Evolutionary conservation across 2,329 filamentous ascomycete genomes (phyloP), one percentile per base, ranked within the genome.

Genomic region (Falciphora oryzae): DNA sequence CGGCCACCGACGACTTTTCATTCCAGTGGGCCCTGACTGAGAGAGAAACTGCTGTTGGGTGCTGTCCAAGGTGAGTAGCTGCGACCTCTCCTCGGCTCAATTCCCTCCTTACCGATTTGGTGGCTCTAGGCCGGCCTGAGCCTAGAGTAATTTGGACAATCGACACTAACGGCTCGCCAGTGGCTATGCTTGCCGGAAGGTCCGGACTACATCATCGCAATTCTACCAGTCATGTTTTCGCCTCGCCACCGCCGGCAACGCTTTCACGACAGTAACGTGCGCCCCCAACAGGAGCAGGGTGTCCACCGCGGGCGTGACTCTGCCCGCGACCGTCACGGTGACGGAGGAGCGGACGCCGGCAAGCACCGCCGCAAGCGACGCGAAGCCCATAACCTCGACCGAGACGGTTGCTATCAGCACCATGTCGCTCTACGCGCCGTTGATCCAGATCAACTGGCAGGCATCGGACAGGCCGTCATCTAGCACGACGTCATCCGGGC

Each of bases 361-460:
- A 11, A 57, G 4, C 6, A 57, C 56, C 25, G 18, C 56, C 13
- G 28, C 56, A n/a, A n/a, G 25, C 7, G 38, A 50, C 38, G 38
- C 38, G 18, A 50, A 8, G 18, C 32, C 32, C 32, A 14, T 14
- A 14, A 57, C 53, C 22, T 3, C 8, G 18, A 57, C 53, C 5
- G 8, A 3, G 53, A 61, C 67, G 38, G n/a, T 60, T 4, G 32
- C 65, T 16, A 67, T 65, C 1, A 66, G 67, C 62, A 66, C 66
- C 2, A 66, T 71, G 64, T 70, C 63, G 50, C 64, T 73, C 2
- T 68, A 67, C 27, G 71, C 71, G 2, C 70, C 70, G 22, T 70
- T 73, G 69, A 69, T 73, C 62, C 70, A 72, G 64, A 70, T 73
- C 66, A 71, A 71, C 67, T 72, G 67, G 66, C 70, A 72, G 57